phyloP scores from a whole-genome alignment of 208 protist species.

The Naegleria fowleri region DNA sequence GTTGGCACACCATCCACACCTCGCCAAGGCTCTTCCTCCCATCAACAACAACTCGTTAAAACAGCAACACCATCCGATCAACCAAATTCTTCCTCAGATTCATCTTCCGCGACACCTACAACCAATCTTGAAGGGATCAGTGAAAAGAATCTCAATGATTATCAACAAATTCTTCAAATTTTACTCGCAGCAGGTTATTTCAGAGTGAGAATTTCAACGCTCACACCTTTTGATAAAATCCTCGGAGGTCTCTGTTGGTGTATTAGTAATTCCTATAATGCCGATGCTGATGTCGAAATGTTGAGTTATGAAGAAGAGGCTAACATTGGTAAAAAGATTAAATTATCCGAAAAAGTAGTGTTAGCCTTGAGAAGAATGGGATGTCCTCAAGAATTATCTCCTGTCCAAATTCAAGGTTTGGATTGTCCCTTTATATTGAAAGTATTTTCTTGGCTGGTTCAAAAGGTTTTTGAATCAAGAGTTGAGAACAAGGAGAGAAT shows the following conservation, averaged over 20 bases:
- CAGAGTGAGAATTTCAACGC: conserved; percentile 57
- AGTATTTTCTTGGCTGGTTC: conserved; percentile 67
- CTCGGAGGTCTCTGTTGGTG: conserved; percentile 70
- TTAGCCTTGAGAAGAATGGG: conserved; percentile 58
- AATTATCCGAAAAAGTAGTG: conserved; percentile 53
- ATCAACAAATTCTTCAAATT: conserved; percentile 13
- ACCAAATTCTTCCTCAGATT: not conserved
- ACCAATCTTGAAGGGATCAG: not conserved
- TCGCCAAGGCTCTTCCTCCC: no score
- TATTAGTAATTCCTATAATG: conserved; percentile 53
- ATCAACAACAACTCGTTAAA: no score
- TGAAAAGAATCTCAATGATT: not conserved
- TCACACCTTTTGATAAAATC: conserved; percentile 68
- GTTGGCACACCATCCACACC: no score
- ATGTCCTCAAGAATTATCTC: conserved; percentile 56
- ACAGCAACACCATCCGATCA: not conserved
- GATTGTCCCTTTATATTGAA: conserved; percentile 60
- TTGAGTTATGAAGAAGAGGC: conserved; percentile 61
- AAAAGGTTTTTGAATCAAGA: conserved; percentile 62
- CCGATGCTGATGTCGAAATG: conserved; percentile 68
- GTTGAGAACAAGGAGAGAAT: conserved; percentile 57
- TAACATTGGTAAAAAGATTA: conserved; percentile 64
- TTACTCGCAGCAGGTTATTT: conserved; percentile 56
- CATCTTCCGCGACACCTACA: not conserved
- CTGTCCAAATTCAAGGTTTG: conserved; percentile 62